These are phyloP conservation scores for Aspergillus sparsus DNA, from an alignment of 495 filamentous ascomycete species.

Conservation along the genomic window DNA sequence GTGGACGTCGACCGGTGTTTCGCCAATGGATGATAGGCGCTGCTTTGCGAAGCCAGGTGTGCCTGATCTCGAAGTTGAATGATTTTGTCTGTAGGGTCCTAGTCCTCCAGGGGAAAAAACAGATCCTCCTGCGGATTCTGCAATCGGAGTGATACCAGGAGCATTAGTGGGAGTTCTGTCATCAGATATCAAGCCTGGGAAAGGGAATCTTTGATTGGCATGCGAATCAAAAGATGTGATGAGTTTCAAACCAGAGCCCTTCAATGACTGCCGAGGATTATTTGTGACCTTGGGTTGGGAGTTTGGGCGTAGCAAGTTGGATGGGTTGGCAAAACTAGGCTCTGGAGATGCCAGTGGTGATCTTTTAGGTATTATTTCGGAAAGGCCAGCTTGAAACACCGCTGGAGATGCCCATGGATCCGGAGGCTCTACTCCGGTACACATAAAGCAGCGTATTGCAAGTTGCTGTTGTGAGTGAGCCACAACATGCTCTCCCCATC, in stretches of 20 bases:
- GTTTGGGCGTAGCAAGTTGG: constrained; percentile 30
- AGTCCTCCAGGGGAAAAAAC: constrained; percentile 75
- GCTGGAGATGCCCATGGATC: constrained; percentile 85
- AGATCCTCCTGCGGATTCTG: constrained; percentile 82
- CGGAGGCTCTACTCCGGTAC: constrained; percentile 71
- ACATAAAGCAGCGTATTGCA: constrained; percentile 89
- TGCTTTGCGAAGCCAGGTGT: constrained; percentile 70
- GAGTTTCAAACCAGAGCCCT: constrained; percentile 84
- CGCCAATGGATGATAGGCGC: constrained; percentile 82
- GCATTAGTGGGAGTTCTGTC: constrained; percentile 76
- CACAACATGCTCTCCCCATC: constrained; percentile 93
- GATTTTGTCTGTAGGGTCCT: constrained; percentile 65
- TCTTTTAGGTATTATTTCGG: constrained; percentile 32
- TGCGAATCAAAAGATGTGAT: constrained; percentile 82
- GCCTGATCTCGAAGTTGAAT: constrained; percentile 63
- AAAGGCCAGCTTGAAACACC: constrained; percentile 63
- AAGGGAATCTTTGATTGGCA: constrained; percentile 59
- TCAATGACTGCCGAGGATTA: constrained; percentile 53
- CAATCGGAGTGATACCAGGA: constrained; percentile 83
- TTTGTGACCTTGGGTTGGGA: constrained; percentile 31
- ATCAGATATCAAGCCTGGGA: constrained; percentile 65
- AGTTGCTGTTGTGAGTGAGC: constrained; percentile 83
- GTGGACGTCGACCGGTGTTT: constrained; percentile 63
- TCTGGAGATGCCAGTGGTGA: constrained; percentile 52
- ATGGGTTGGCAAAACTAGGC: constrained; percentile 32